Percentiles rank a stretch among this genome's conserved stretches.
Conservation (phyloP, 2,329 filamentous ascomycete genomes). For the Paradendryphiella salina region DNA sequence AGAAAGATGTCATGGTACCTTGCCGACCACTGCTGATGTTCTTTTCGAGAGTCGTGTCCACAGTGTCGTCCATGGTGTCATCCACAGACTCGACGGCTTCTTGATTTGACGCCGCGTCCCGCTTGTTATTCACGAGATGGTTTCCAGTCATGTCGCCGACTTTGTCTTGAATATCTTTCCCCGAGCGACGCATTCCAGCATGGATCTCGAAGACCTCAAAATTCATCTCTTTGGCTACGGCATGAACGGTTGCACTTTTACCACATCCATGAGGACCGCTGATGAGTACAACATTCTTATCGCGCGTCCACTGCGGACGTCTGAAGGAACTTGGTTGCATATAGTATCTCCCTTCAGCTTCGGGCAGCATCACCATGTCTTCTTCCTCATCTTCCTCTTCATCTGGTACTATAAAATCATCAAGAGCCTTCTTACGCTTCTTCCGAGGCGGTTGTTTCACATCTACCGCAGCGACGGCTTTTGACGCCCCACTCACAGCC, state of each 20-base stretch:
- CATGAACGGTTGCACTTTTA: conserved; percentile 90
- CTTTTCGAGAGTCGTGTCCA: conserved; percentile 55
- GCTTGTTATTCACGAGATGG: conserved; percentile 71
- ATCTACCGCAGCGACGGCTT: conserved; percentile 16
- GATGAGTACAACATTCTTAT: conserved; percentile 77
- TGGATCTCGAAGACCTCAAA: conserved; percentile 98
- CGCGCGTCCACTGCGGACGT: conserved; percentile 43
- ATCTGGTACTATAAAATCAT: conserved; percentile 44
- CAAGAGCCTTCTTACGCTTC: conserved; percentile 61
- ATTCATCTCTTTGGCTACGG: conserved; percentile 85
- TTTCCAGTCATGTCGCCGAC: conserved; percentile 98
- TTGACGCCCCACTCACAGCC: conserved; percentile 65
- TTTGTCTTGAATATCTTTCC: conserved; percentile 85
- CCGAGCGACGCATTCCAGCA: conserved; percentile 76
- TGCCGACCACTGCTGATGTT: conserved; percentile 72
- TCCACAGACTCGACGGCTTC: conserved; percentile 12
- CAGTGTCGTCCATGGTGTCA: conserved; percentile 45
- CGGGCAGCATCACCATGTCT: conserved; percentile 66
- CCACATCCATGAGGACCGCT: conserved; percentile 89
- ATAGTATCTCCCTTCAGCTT: conserved; percentile 64
- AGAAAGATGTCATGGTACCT: conserved; percentile 79
- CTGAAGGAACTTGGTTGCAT: conserved; percentile 38
- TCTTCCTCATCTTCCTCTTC: conserved; percentile 41
- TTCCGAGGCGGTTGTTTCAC: conserved; percentile 52
- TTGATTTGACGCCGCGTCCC: conserved; percentile 35